Base-by-base conservation (phyloP, 805 yeast genomes). In the Hanseniaspora meyeri region DNA sequence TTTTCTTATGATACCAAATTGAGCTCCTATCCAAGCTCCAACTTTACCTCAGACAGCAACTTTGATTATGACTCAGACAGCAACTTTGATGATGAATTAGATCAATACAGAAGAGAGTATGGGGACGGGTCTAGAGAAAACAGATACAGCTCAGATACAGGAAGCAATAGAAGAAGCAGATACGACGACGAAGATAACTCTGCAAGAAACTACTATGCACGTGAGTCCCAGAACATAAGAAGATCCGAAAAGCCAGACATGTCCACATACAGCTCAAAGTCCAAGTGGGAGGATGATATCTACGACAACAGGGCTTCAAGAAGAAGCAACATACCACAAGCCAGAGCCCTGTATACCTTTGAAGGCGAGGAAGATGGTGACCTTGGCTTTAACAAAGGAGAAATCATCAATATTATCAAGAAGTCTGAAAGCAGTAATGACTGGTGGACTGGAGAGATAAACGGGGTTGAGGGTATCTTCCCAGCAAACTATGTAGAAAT, bases 391-490 rank as follows among this genome's bases (percentile, higher is more conserved):
- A 83, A 80, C 62, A 93, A 93, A 74, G 98, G 98, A 56, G 98
- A 93, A 68, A 85, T 87, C 16, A 87, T 93, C 62, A 83, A 87
- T 45, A 85, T 93, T 61, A 72, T 87, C 57, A 87, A 89, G 69
- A 87, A 86, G 69, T 82, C 93, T 10, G 90, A 85, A 9, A 84
- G 96, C 14, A 80, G 82, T 51, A 95, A 93, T 68, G 97, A 93
- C 68, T 93, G 98, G 98, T 93, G 98, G 98, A 88, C 96, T 0
- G 98, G 98, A 31, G 81, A 85, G 66, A 73, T 81, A 55, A 86
- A 85, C 62, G 91, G 95, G 12, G 72, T 71, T 59, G 87, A 87
- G 63, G 98, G 98, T 45, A 90, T 90, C 24, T 91, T 91, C 77
- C 98, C 98, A 10, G 98, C 98, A 2, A 91, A 91, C 68, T 91